phyloP scores from a whole-genome alignment of 306 rosid species.

The Pachyrhizus erosus region DNA sequence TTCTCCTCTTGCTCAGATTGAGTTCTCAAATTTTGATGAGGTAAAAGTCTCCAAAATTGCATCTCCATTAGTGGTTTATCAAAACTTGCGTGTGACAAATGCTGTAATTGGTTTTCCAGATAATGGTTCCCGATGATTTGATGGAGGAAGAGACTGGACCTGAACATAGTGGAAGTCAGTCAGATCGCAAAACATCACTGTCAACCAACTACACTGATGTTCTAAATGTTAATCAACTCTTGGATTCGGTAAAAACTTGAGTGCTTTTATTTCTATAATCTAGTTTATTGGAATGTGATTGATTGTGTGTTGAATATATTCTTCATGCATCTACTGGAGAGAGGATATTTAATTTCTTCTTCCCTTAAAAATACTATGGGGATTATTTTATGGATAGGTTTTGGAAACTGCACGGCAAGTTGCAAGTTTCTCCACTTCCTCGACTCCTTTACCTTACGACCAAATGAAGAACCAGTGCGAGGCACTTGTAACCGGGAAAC shows the following conservation, averaged over 20 bases:
- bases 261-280: slow-evolving; percentile 10
- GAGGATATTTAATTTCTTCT: slow-evolving; percentile 21
- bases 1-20: slow-evolving; percentile 80
- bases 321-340: slow-evolving; percentile 40
- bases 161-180: slow-evolving; percentile 82
- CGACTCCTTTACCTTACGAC: slow-evolving; percentile 83
- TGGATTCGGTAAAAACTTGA: slow-evolving; percentile 84
- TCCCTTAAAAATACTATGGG: slow-evolving; percentile 34
- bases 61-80: slow-evolving; percentile 40
- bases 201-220: slow-evolving; percentile 68
- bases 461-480: slow-evolving; percentile 95
- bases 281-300: slow-evolving; percentile 22
- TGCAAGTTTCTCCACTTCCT: slow-evolving; percentile 78
- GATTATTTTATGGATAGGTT: slow-evolving; percentile 62
- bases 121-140: slow-evolving; percentile 57
- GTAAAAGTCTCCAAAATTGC: slow-evolving; percentile 47
- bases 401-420: slow-evolving; percentile 91
- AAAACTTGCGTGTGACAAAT: slow-evolving; percentile 30
- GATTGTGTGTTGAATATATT: slow-evolving; percentile 33
- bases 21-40: slow-evolving; percentile 75
- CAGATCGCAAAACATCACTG: slow-evolving; percentile 78
- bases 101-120: slow-evolving; percentile 58
- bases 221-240: slow-evolving; percentile 82
- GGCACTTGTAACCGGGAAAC: slow-evolving; percentile 91
- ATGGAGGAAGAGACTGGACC: slow-evolving; percentile 74